Evolutionary conservation across 257 asterid species (phyloP), one percentile per base, ranked within the genome.

Genomic region (Jacaranda mimosifolia): DNA sequence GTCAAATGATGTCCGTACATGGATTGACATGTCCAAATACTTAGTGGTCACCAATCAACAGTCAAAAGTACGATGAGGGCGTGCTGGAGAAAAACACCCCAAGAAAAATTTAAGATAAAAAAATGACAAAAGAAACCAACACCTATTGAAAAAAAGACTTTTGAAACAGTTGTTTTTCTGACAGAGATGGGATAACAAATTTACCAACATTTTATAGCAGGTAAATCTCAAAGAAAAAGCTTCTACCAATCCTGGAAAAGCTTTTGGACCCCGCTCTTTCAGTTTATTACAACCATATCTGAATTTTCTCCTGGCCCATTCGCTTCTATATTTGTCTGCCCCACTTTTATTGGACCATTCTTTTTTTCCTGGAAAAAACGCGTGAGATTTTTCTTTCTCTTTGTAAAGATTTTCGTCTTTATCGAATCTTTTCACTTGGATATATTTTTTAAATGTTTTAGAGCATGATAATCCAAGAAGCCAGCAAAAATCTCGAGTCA

Each of bases 211-310:
- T 68, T 59, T 39, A 18, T 5, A 14, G 3, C 19, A 55, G 26
- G 71, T 77, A 42, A 26, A 18, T 68, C 68, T 70, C 42, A 19
- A 77, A 17, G 58, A 76, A 56, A 77, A 77, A 15, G 39, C 76
- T 10, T 68, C 6, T 11, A 21, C 52, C 46, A 62, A 70, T 36
- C 40, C 46, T 17, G 2, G 32, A 53, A 60, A 49, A 38, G 15
- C 12, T 3, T 35, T 45, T n/a, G 42, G 9, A 3, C 57, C 3
- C 4, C n/a, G 15, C 9, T 65, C 42, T 15, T 7, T 48, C 59
- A 11, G 11, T 68, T 68, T 13, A 45, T 46, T 46, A 19, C 43
- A 45, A 51, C 32, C 6, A 45, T 59, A 8, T 64, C 46, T 45
- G 63, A 32, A 19, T 15, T 49, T 53, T 60, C 40, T 73, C 43